These are phyloP conservation scores for Brasenia schreberi DNA, from an alignment of 164 flowering plant species.

Conservation along the genomic window DNA sequence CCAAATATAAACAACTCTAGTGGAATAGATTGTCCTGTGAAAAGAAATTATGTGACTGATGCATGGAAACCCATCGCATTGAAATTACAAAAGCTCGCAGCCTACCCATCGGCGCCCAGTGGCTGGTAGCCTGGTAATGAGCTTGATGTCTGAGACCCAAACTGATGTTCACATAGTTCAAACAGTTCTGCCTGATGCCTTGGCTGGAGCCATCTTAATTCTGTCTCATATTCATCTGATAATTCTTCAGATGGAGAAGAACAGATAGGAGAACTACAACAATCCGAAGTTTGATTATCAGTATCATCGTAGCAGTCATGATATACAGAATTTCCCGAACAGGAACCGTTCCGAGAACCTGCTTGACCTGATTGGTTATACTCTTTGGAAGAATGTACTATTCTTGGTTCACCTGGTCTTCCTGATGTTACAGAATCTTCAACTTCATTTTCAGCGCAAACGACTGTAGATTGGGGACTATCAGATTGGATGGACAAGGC, in stretches of 20 bases:
- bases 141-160: slow-evolving; percentile 6
- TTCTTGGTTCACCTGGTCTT: neutral
- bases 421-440: slow-evolving; percentile 9
- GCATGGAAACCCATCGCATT: neutral
- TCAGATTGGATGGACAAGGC: slow-evolving; percentile 18
- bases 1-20: neutral
- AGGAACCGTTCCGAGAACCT: neutral
- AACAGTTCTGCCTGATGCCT: slow-evolving; percentile 60
- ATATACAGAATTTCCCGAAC: slow-evolving; percentile 10
- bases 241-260: slow-evolving; percentile 9
- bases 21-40: neutral
- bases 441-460: slow-evolving; percentile 31
- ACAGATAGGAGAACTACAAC: slow-evolving; percentile 3
- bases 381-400: slow-evolving; percentile 4
- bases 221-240: slow-evolving; percentile 41
- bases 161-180: slow-evolving; percentile 38
- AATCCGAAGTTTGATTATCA: neutral
- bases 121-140: neutral
- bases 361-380: slow-evolving; percentile 7
- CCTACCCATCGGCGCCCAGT: neutral
- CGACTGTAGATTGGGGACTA: slow-evolving; percentile 15
- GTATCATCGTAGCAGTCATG: neutral
- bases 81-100: neutral
- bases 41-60: neutral
- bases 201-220: slow-evolving; percentile 79